phyloP scores from a whole-genome alignment of 2,329 filamentous ascomycete genomes.

The Pseudogymnoascus sp. region DNA sequence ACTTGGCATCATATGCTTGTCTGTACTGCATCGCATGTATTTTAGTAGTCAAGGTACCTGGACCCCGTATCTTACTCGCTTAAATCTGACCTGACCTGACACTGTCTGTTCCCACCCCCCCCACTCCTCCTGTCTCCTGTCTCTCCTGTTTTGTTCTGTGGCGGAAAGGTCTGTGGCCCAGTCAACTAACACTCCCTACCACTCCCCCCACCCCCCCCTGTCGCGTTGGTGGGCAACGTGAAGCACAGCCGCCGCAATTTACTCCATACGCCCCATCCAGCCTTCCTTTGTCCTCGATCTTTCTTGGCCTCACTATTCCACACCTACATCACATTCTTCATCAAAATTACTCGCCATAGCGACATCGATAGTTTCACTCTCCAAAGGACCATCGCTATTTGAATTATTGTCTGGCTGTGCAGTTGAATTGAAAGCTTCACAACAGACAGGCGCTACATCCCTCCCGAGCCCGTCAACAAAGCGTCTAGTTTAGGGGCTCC shows the following conservation, averaged over 20 bases:
- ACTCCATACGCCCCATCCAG: constrained; percentile 1
- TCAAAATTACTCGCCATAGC: not conserved
- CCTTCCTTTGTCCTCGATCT: not conserved
- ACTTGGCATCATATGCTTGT: not conserved
- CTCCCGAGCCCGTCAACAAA: not conserved
- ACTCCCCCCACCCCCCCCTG: not conserved
- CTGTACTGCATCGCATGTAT: not conserved
- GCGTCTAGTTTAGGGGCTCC: constrained; percentile 6
- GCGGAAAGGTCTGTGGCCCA: not conserved
- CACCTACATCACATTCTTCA: not conserved
- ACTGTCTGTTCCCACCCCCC: not conserved
- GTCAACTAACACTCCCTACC: not conserved
- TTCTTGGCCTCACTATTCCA: not conserved
- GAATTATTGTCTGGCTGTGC: not conserved
- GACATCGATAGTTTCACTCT: not conserved
- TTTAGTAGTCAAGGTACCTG: not conserved
- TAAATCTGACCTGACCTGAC: not conserved
- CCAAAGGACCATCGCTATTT: not conserved
- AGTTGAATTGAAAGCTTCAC: not conserved
- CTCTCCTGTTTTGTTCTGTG: not conserved
- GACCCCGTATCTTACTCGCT: not conserved
- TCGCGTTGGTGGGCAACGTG: not conserved
- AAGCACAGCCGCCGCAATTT: constrained; percentile 1
- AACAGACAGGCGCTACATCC: not conserved
- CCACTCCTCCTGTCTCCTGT: not conserved